Evolutionary conservation across 495 filamentous ascomycete genomes (phyloP).

Genomic region (Ramalina peruviana): DNA sequence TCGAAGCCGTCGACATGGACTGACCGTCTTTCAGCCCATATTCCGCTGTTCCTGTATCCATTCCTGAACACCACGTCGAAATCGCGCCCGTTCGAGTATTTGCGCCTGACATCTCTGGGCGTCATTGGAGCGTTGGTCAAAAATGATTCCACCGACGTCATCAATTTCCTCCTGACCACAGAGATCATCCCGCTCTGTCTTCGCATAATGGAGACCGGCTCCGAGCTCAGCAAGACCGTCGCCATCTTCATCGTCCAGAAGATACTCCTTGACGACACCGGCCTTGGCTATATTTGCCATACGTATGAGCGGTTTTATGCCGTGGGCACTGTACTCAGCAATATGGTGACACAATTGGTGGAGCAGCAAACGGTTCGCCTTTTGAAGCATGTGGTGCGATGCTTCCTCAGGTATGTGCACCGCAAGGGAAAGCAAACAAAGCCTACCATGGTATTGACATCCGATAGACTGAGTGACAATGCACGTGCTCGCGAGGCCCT

Average conservation of each 20-base stretch:
- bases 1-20: background rate
- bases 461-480: slow-evolving; percentile 79
- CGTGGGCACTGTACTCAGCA: slow-evolving; percentile 92
- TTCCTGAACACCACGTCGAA: slow-evolving; percentile 99
- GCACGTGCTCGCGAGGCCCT: slow-evolving; percentile 89
- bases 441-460: background rate
- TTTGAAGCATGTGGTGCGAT: slow-evolving; percentile 95
- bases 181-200: slow-evolving; percentile 98
- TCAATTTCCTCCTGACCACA: slow-evolving; percentile 96
- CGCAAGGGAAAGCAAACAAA: background rate
- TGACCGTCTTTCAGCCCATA: slow-evolving; percentile 55
- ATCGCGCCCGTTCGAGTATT: slow-evolving; percentile 93
- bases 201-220: slow-evolving; percentile 98
- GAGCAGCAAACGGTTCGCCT: slow-evolving; percentile 94
- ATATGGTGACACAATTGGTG: slow-evolving; percentile 95
- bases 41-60: slow-evolving; percentile 93
- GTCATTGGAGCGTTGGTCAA: slow-evolving; percentile 97
- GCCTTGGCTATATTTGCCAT: slow-evolving; percentile 96
- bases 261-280: slow-evolving; percentile 91
- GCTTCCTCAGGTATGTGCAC: slow-evolving; percentile 68
- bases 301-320: slow-evolving; percentile 99
- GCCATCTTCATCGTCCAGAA: slow-evolving; percentile 99
- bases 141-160: slow-evolving; percentile 96
- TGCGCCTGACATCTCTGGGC: slow-evolving; percentile 92
- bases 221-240: slow-evolving; percentile 95